Percentiles rank a stretch among this genome's conserved stretches.
phyloP scores from a whole-genome alignment of 805 yeast genomes.

The Yamadazyma endophytica region DNA sequence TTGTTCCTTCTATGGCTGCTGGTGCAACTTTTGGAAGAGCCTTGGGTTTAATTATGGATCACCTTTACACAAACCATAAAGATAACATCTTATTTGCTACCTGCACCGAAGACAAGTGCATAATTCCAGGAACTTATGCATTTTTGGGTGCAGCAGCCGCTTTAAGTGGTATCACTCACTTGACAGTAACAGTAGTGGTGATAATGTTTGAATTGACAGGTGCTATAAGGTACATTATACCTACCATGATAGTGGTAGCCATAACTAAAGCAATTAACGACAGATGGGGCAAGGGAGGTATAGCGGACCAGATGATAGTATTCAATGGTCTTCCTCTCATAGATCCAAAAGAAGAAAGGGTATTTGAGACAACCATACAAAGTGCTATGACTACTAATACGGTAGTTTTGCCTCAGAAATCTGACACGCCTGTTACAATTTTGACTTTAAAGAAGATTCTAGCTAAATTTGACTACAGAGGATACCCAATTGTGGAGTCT shows the following conservation, averaged over 20 bases:
- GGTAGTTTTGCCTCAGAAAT: slow-evolving; percentile 33
- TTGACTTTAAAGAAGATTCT: slow-evolving; percentile 29
- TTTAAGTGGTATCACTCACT: slow-evolving; percentile 87
- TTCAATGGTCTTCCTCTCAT: slow-evolving; percentile 86
- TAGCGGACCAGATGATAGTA: slow-evolving; percentile 90
- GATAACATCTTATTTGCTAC: slow-evolving; percentile 31
- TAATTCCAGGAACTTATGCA: slow-evolving; percentile 93
- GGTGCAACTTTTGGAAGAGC: slow-evolving; percentile 95
- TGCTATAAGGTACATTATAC: slow-evolving; percentile 84
- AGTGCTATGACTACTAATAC: slow-evolving; percentile 56
- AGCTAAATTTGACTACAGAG: slow-evolving; percentile 32
- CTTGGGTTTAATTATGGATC: slow-evolving; percentile 68
- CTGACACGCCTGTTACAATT: slow-evolving; percentile 23
- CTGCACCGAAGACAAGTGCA: slow-evolving; percentile 45
- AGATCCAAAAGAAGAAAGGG: slow-evolving; percentile 59
- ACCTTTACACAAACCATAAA: slow-evolving; percentile 23
- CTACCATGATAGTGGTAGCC: slow-evolving; percentile 94
- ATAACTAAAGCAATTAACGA: slow-evolving; percentile 79
- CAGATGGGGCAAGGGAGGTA: slow-evolving; percentile 74
- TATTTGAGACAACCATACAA: slow-evolving; percentile 40
- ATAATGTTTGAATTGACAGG: slow-evolving; percentile 97
- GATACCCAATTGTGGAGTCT: slow-evolving; percentile 53
- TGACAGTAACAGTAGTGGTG: slow-evolving; percentile 89
- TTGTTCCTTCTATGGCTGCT: slow-evolving; percentile 95
- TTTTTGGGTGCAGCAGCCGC: slow-evolving; percentile 96